phyloP scores from a whole-genome alignment of 495 filamentous ascomycete species.

The Xylaria curta region DNA sequence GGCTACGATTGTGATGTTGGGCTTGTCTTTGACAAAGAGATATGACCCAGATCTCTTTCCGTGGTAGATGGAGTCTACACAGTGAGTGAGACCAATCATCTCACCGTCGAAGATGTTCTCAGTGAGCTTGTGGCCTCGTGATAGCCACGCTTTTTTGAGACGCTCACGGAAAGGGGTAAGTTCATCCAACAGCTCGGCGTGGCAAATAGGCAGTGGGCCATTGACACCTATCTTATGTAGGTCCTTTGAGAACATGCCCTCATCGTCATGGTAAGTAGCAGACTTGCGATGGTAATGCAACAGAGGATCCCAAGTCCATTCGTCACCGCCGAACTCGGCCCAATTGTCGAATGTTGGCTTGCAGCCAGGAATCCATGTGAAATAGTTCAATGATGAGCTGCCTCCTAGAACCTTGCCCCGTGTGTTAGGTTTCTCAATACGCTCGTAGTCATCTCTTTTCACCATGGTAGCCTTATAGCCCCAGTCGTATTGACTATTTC shows the following conservation, averaged over 20 bases:
- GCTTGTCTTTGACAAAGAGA: conserved; percentile 59
- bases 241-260: conserved; percentile 45
- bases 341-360: conserved; percentile 70
- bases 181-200: conserved; percentile 62
- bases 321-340: conserved; percentile 49
- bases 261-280: conserved; percentile 63
- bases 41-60: conserved; percentile 61
- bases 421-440: conserved; percentile 68
- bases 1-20: conserved; percentile 61
- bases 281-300: conserved; percentile 62
- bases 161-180: conserved; percentile 61
- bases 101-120: conserved; percentile 65
- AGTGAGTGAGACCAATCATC: conserved; percentile 62
- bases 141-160: conserved; percentile 61
- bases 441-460: conserved; percentile 65
- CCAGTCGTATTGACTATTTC: conserved; percentile 68
- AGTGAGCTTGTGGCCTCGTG: conserved; percentile 56
- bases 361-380: conserved; percentile 65
- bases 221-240: conserved; percentile 56
- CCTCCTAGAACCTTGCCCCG: conserved; percentile 67
- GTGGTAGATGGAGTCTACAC: conserved; percentile 63
- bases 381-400: conserved; percentile 65
- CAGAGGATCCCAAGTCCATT: conserved; percentile 53
- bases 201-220: conserved; percentile 62
- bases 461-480: conserved; percentile 69